Conservation (phyloP, 2,329 filamentous ascomycete genomes). For the Fusarium xyrophilum region DNA sequence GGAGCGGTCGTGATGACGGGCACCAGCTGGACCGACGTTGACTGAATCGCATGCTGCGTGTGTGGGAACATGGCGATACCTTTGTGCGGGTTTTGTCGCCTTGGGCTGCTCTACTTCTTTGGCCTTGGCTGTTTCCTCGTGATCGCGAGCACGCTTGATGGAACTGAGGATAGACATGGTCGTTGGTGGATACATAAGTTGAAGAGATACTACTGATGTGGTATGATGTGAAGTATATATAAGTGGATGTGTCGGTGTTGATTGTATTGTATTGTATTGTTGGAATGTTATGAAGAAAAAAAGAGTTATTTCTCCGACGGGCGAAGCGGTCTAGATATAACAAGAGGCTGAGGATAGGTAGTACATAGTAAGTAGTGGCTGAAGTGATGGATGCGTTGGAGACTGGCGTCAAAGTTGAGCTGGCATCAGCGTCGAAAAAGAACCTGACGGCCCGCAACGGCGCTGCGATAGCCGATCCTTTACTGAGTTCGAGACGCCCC, state of each 20-base stretch:
- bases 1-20: constrained; percentile 54
- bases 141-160: constrained; percentile 59
- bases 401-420: constrained; percentile 23
- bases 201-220: background rate
- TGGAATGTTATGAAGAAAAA: background rate
- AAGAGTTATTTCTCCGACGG: background rate
- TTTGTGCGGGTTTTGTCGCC: constrained; percentile 46
- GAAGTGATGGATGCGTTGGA: constrained; percentile 20
- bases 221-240: background rate
- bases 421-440: background rate
- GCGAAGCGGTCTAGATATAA: constrained; percentile 24
- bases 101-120: constrained; percentile 58
- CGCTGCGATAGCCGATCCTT: constrained; percentile 23
- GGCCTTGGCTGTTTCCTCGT: constrained; percentile 61
- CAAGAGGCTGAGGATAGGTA: background rate
- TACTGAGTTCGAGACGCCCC: constrained; percentile 26
- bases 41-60: constrained; percentile 67
- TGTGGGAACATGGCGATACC: constrained; percentile 67
- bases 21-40: constrained; percentile 59
- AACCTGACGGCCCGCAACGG: constrained; percentile 22
- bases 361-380: background rate
- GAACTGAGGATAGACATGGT: constrained; percentile 65
- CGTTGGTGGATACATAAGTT: constrained; percentile 1
- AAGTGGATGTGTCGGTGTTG: background rate
- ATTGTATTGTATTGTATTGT: background rate